Percentiles rank a stretch among this genome's conserved stretches.
phyloP scores from a whole-genome alignment of 2,329 filamentous ascomycete genomes.

The Aspergillus piperis region DNA sequence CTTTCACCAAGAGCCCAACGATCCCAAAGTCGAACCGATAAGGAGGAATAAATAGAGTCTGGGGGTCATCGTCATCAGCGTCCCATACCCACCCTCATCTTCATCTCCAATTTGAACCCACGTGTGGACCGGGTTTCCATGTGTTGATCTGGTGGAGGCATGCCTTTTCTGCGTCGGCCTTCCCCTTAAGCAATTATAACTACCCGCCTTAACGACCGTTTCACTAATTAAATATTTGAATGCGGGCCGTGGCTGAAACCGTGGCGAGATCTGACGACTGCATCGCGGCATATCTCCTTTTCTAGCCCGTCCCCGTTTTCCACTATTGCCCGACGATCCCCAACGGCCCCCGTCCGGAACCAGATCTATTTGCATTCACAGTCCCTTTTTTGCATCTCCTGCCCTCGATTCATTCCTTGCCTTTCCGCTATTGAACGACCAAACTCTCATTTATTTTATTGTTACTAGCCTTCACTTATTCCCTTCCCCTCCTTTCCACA shows the following conservation, averaged over 20 bases:
- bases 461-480: background rate
- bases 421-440: background rate
- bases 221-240: background rate
- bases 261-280: constrained; percentile 4
- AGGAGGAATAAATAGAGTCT: background rate
- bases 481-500: background rate
- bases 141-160: constrained; percentile 7
- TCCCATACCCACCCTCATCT: background rate
- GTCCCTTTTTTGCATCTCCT: constrained; percentile 8
- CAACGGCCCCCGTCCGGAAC: constrained; percentile 5
- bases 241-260: constrained; percentile 4
- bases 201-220: background rate
- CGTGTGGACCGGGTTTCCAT: constrained; percentile 7
- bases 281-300: background rate
- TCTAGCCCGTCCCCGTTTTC: constrained; percentile 7
- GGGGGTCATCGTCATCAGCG: background rate
- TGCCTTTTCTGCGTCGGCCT: constrained; percentile 2
- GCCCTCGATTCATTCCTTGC: constrained; percentile 2
- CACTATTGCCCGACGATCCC: constrained; percentile 4
- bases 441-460: constrained; percentile 6
- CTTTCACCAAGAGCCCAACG: background rate
- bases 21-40: background rate
- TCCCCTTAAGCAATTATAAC: constrained; percentile 1
- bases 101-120: background rate
- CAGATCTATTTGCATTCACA: constrained; percentile 4